Percentiles rank a stretch among this genome's conserved stretches.
phyloP scores from a whole-genome alignment of 1,284 basidiomycete species.

The Austroboletus sp. region DNA sequence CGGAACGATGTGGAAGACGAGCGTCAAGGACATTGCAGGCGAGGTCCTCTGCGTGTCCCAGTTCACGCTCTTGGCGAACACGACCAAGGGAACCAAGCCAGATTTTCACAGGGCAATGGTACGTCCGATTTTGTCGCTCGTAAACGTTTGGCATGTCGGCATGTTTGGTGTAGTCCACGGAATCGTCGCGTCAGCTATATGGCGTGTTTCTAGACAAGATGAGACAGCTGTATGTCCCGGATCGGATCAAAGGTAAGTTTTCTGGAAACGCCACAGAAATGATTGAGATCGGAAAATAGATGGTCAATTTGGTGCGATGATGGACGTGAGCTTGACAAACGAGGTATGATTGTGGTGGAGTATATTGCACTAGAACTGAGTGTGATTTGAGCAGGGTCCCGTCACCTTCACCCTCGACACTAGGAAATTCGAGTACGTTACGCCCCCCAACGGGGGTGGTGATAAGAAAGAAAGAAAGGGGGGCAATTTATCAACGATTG shows the following conservation, averaged over 20 bases:
- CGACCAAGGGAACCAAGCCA: slow-evolving; percentile 78
- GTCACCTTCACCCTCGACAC: slow-evolving; percentile 79
- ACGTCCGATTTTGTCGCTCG: not conserved
- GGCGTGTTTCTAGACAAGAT: slow-evolving; percentile 64
- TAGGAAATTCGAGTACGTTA: slow-evolving; percentile 56
- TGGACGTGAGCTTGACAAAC: slow-evolving; percentile 79
- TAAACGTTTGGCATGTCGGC: not conserved
- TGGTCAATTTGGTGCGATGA: slow-evolving; percentile 90
- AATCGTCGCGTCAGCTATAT: slow-evolving; percentile 67
- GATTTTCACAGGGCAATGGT: slow-evolving; percentile 92
- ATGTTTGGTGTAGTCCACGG: slow-evolving; percentile 44
- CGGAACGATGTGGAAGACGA: slow-evolving; percentile 72
- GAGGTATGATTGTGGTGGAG: slow-evolving; percentile 50
- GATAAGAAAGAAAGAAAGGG: slow-evolving; percentile 7
- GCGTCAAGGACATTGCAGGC: slow-evolving; percentile 76
- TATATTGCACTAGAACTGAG: slow-evolving; percentile 1
- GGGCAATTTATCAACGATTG: slow-evolving; percentile 1
- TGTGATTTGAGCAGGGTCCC: slow-evolving; percentile 53
- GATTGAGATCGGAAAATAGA: slow-evolving; percentile 41
- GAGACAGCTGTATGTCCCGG: slow-evolving; percentile 55
- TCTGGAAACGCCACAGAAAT: not conserved
- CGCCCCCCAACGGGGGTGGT: slow-evolving; percentile 7
- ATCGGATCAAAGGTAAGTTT: slow-evolving; percentile 68
- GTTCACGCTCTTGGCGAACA: slow-evolving; percentile 85
- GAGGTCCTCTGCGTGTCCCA: slow-evolving; percentile 88